Base-by-base conservation (phyloP, 148 eudicot genomes). In the Persicaria tinctoria region DNA sequence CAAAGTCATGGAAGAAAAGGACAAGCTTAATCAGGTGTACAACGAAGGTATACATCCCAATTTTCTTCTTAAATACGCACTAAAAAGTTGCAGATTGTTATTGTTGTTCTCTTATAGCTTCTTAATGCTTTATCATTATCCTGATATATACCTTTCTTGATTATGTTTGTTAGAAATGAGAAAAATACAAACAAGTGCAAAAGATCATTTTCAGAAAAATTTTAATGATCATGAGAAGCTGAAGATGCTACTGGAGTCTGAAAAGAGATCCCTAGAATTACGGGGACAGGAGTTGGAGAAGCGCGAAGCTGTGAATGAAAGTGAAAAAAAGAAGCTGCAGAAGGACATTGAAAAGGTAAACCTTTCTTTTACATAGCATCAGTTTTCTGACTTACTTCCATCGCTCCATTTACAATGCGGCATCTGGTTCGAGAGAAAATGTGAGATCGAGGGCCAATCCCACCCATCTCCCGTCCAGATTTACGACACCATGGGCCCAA, bases 281-380 rank as follows among this genome's bases (percentile, higher is more conserved):
- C 90, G 93, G 32, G 92, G 89, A 70, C 82, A 86, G 73, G 93
- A 89, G 75, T 82, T 95, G 86, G 93, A 88, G 83, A 81, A 87
- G 80, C 98, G 98, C 70, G 97, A 95, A 81, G 87, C 88, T 14
- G 86, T 74, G 46, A 95, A 85, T 82, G 98, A 95, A 79, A 81
- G 32, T 76, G 96, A 95, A 79, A 90, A 93, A 72, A 89, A 82
- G 75, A 92, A 84, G 81, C 89, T 95, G 7, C 55, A 81, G 41
- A 97, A 92, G 80, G 98, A 95, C 73, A 84, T 90, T 69, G 93
- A 90, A 82, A 80, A 89, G 93, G 98, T 95, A 64, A 48, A 8
- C 8, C 38, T 16, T 75, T 23, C 32, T 8, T 23, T 1, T 38
- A 66, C 46, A 4, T 5, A 18, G 41, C 48, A 0, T 41, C 48